Base-by-base conservation (phyloP, 192 early-diverging fungal species). In the Backusella tarrabulga region DNA sequence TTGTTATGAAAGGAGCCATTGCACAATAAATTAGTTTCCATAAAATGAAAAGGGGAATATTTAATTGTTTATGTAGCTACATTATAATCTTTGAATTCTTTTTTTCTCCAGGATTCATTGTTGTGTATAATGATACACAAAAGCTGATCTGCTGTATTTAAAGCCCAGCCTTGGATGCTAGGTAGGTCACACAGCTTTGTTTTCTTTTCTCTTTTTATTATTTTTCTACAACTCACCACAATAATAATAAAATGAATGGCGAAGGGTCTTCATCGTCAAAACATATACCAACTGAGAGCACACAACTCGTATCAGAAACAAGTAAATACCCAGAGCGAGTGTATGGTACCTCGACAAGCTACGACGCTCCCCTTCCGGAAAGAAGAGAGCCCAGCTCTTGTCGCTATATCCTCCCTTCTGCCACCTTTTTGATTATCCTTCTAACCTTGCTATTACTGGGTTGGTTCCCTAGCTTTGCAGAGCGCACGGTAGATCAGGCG, bases 391-490 rank as follows among this genome's bases (percentile, higher is more conserved):
- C 56, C 3, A 26, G 56, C 9, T 14, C 23, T 12, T 63, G 56
- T 29, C 56, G 56, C 9, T 63, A 63, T 63, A 63, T 63, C 23
- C 21, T 63, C 4, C 56, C 56, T 26, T 29, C 23, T 3, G 2
- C 2, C 29, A 63, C 26, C 56, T 63, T 63, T 26, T 72, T 72
- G 26, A 21, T 72, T 23, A 52, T 60, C 6, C 5, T 54, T 29
- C 29, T 77, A 0, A 40, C 41, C 14, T n/a, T 77, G 6, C 29
- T 77, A 2, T 23, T 77, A 0, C 3, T 72, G 38, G 76, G 56
- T 63, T 63, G 56, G 56, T 63, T 71, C 3, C 78, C 78, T n/a
- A 66, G 66, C 14, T 79, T 75, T 71, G 78, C 78, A 8, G 73
- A 79, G 7, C 41, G 73, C 2, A 40, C 73, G 0, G 68, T 79